Base-by-base conservation (phyloP, 2,329 filamentous ascomycete genomes). In the Graphiopsis chlorocephala region DNA sequence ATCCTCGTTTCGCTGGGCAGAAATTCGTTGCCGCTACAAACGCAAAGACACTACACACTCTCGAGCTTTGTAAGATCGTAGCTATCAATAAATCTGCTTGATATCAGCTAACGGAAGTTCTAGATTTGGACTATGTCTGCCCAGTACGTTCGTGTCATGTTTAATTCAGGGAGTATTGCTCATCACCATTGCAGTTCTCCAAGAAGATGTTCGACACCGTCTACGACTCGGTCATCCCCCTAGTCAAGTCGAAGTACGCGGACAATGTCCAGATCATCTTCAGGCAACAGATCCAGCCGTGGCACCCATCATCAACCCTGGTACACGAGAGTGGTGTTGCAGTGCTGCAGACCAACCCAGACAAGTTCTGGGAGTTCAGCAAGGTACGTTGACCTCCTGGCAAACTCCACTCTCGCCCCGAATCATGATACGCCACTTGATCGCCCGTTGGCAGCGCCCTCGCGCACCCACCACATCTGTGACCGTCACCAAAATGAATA, bases 101-200 rank as follows among this genome's bases (percentile, higher is more conserved):
- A 26, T 7, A 26, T 23, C 12, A 23, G 11, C 62, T 64, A 28
- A 64, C 12, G 26, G 4, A 6, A 31, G 12, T 4, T 11, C 23
- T 47, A 87, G 84, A 91, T 78, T 88, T 97, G 70, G 93, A 97
- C 83, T 97, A 96, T 81, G 90, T 92, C 74, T 97, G 93, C 77
- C 93, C 92, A 47, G 80, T 84, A 71, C 64, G 76, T 12, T n/a
- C 14, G 3, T n/a, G 2, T 29, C 14, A n/a, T n/a, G 4, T 11
- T 5, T 26, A 11, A 20, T 42, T 7, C 14, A 2, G 4, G 26
- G 14, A 10, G 12, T 14, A 3, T 14, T 53, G 26, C 48, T 52
- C 5, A 53, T 53, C 26, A 20, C 14, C 3, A 20, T 31, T 53
- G 45, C 67, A 82, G 78, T 90, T 86, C 81, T 87, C 84, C 38